A percentile compares a stretch with the other conserved stretches of the same genome.
Conservation (phyloP, 768 basidiomycete species). For the Amanita pseudoporphyria region DNA sequence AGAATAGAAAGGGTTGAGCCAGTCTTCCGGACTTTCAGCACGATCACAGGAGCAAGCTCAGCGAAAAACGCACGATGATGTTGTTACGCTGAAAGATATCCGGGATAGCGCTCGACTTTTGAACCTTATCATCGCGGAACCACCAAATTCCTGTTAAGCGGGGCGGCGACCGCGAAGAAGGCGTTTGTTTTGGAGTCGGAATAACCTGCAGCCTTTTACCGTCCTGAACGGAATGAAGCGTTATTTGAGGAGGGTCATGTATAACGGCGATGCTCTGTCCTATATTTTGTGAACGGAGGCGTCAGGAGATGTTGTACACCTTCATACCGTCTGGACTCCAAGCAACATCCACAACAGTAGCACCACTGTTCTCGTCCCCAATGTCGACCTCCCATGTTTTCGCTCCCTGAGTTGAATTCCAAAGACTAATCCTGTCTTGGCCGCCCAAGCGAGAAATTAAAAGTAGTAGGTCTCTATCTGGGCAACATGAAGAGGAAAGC, state of each 20-base stretch:
- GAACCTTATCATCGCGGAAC: conserved; percentile 44
- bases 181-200: conserved; percentile 20
- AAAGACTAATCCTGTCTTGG: conserved; percentile 62
- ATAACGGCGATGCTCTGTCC: conserved; percentile 66
- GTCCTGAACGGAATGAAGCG: conserved; percentile 72
- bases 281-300: conserved; percentile 16
- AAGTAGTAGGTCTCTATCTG: conserved; percentile 74
- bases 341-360: conserved; percentile 48
- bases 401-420: conserved; percentile 66
- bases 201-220: conserved; percentile 47
- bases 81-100: conserved; percentile 68
- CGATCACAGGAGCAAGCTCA: conserved; percentile 4
- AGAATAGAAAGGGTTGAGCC: conserved; percentile 70
- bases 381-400: conserved; percentile 80
- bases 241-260: conserved; percentile 58
- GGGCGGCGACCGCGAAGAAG: conserved; percentile 11
- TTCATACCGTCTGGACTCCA: conserved; percentile 79
- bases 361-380: conserved; percentile 33
- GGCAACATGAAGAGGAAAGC: conserved; percentile 62
- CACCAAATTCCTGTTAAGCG: conserved; percentile 59
- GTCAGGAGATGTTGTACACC: neutral
- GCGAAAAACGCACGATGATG: conserved; percentile 40
- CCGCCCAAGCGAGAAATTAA: conserved; percentile 59
- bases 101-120: conserved; percentile 39
- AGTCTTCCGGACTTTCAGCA: conserved; percentile 38